These are phyloP conservation scores for Alternaria postmessia DNA, from an alignment of 2,329 filamentous ascomycete genomes.

Conservation along the genomic window DNA sequence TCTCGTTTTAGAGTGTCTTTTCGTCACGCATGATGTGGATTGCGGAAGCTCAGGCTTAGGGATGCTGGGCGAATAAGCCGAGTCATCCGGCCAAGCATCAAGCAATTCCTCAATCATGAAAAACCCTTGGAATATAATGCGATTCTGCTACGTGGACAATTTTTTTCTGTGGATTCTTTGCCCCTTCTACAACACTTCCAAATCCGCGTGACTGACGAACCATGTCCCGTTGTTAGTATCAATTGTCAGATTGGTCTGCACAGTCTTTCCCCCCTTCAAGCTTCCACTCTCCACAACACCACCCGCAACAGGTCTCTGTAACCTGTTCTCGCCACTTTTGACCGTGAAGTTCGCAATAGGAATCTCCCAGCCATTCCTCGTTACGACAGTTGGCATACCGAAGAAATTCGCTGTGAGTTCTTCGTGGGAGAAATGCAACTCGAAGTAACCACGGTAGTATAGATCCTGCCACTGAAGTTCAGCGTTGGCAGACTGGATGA, in stretches of 20 bases:
- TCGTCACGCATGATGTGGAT: neutral
- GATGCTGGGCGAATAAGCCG: neutral
- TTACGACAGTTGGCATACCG: conserved; percentile 67
- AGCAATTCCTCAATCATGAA: neutral
- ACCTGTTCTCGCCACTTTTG: conserved; percentile 65
- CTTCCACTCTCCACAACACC: conserved; percentile 65
- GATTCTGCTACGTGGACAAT: neutral
- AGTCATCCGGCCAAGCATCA: neutral
- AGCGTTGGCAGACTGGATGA: conserved; percentile 58
- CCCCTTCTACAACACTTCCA: conserved; percentile 31
- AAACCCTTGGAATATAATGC: neutral
- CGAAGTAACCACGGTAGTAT: conserved; percentile 78
- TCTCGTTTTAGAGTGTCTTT: neutral
- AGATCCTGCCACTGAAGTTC: conserved; percentile 77
- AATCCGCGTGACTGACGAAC: conserved; percentile 41
- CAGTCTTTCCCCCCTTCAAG: conserved; percentile 58
- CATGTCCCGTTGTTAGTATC: conserved; percentile 46
- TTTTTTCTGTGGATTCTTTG: neutral
- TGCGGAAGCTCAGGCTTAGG: neutral
- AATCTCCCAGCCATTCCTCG: conserved; percentile 70
- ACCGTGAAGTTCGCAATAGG: conserved; percentile 76
- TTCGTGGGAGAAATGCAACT: conserved; percentile 63
- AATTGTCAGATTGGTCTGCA: conserved; percentile 46
- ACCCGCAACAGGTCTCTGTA: conserved; percentile 60
- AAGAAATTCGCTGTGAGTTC: conserved; percentile 71